Base-by-base conservation (phyloP, 352 stramenopile genomes). In the Peronospora tabacina region DNA sequence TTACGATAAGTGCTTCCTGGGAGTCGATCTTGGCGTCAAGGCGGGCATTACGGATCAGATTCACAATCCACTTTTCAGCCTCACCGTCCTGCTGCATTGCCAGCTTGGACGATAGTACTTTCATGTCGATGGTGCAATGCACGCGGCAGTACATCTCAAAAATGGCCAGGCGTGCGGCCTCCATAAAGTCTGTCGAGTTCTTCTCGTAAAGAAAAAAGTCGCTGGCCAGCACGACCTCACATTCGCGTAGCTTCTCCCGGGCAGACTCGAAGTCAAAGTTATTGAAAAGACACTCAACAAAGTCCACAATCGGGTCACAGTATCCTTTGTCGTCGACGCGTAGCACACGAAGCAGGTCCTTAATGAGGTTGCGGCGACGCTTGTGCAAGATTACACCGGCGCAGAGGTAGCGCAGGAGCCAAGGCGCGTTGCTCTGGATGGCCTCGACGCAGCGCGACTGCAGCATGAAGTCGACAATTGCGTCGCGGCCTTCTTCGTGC, bases 61-160 rank as follows among this genome's bases (percentile, higher is more conserved):
- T 97, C 19, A 99, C 96, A 69, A 99, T 98, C 96, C 95, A 99
- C 61, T 96, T 94, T 72, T 99, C 96, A 9, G 96, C 95, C 44
- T 96, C 87, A n/a, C 91, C 83, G 50, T 95, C 75, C 58, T 98
- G 85, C 30, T 87, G 74, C 89, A 98, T 98, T 30, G 88, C 93
- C 50, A 98, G 78, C 78, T 98, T 97, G 22, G 93, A 85, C 36
- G 94, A 96, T 55, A 99, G 78, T 59, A 92, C 94, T 51, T 87
- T 86, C 63, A 98, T 96, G 79, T 99, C 95, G 70, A 99, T 98
- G 70, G 97, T 98, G 65, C 97, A 85, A 81, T 99, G 96, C 61
- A 99, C 98, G 45, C 95, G 85, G 74, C 95, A 99, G 76, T 98
- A 99, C 59, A 98, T 98, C 72, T 99, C 96, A 67, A 99, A 99